phyloP scores from a whole-genome alignment of 352 stramenopile genomes.

The Globisporangium orthogonon region DNA sequence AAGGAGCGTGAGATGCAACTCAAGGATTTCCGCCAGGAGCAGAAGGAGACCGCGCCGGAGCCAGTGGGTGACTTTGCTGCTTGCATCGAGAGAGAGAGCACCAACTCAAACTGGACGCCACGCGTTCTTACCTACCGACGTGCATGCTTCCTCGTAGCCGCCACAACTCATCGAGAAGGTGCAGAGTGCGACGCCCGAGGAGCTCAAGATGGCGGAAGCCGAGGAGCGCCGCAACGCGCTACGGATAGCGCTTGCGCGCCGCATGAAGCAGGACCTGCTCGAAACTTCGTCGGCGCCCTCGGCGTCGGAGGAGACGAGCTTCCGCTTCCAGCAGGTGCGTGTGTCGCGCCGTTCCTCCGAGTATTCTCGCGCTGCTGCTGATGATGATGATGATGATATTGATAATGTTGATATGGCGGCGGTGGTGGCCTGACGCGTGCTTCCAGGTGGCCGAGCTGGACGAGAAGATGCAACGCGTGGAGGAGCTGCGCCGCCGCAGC shows the following conservation, averaged over 20 bases:
- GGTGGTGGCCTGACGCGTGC: background rate
- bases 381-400: background rate
- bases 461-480: constrained; percentile 72
- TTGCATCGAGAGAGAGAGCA: background rate
- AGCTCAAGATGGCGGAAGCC: constrained; percentile 59
- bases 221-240: constrained; percentile 65
- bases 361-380: background rate
- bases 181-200: constrained; percentile 42
- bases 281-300: constrained; percentile 22
- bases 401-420: background rate
- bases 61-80: constrained; percentile 19
- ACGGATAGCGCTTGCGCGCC: constrained; percentile 58
- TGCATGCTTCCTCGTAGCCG: constrained; percentile 16
- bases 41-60: constrained; percentile 54
- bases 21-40: constrained; percentile 71
- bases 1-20: constrained; percentile 60
- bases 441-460: constrained; percentile 59
- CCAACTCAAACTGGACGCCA: background rate
- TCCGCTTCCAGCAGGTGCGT: constrained; percentile 52
- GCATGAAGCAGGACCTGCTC: constrained; percentile 81
- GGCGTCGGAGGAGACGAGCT: constrained; percentile 19
- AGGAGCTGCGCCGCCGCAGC: constrained; percentile 57
- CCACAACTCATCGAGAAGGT: constrained; percentile 59
- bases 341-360: background rate
- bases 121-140: background rate